phyloP scores from a whole-genome alignment of 169 alveolate genomes.

The Perkinsus chesapeaki region DNA sequence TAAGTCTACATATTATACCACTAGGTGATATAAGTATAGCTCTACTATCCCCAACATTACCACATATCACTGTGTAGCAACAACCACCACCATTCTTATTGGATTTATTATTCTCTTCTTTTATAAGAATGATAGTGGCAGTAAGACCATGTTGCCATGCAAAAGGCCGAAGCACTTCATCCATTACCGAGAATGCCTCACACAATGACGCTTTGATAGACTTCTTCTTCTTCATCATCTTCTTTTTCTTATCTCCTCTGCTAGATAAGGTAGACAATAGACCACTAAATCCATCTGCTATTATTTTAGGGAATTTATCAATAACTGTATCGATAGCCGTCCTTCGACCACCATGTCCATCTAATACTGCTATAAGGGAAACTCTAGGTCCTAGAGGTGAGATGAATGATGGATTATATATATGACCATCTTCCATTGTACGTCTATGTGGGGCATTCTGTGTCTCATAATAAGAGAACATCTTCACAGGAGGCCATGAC shows the following conservation, averaged over 20 bases:
- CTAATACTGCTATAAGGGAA: neutral
- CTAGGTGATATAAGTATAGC: constrained; percentile 8
- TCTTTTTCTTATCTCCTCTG: no score
- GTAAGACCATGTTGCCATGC: neutral
- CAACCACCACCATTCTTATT: neutral
- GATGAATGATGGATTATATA: neutral
- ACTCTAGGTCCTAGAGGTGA: neutral
- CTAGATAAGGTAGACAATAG: neutral
- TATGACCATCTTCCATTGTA: neutral
- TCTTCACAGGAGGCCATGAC: neutral
- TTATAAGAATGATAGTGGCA: neutral
- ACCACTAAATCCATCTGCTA: neutral
- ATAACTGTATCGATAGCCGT: neutral
- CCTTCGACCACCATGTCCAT: neutral
- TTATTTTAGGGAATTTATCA: neutral
- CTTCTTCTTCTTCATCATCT: no score
- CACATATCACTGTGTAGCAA: neutral
- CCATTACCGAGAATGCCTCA: neutral
- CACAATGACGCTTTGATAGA: neutral
- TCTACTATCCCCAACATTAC: neutral
- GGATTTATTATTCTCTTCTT: neutral
- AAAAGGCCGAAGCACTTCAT: neutral
- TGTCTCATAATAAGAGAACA: neutral
- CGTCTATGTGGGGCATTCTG: neutral
- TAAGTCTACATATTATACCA: constrained; percentile 20